Evolutionary conservation across 2,329 filamentous ascomycete genomes (phyloP), one percentile per base, ranked within the genome.

Genomic region (Stagonosporopsis tanaceti): DNA sequence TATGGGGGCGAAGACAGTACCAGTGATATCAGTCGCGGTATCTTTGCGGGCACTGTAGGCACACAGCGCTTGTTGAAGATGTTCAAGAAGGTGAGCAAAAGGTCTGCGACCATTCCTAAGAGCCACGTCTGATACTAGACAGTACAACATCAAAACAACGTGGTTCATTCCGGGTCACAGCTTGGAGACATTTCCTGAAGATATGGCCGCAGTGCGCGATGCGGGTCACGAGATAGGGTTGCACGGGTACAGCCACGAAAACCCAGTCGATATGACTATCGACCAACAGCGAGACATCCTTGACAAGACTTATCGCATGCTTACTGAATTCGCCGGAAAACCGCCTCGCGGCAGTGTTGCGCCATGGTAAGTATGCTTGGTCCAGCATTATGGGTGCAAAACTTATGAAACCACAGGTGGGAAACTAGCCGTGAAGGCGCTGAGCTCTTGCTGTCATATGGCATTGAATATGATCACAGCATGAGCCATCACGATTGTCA

Each of bases 201-300:
- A 89, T 71, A 88, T 85, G 66, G 75, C 74, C n/a, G 69, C 83
- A 78, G 51, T 90, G 7, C 82, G 84, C 14, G 87, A 90, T 59
- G 80, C 82, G 0, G 87, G 87, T 2, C 87, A 89, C 67, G 87
- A 90, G 69, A 86, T 85, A 57, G 87, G 87, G 2, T 80, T 90
- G 6, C 89, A 92, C 61, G 89, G 79, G 4, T 92, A 92, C 76
- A 87, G 84, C 0, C 89, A 92, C 67, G 89, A 92, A 70, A 92
- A 92, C 65, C 89, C 89, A 0, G 81, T 80, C 0, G 84, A 87
- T 54, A 91, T 92, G 89, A 89, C 83, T 0, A 72, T 90, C 1
- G 89, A 92, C 69, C 90, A 93, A 76, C 90, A 93, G 73, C 84
- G 83, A 14, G 89, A 90, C 55, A 87, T 93, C 15, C 82, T 94